Base-by-base conservation (phyloP, 345 rosid genomes). In the Rubroshorea leprosula region DNA sequence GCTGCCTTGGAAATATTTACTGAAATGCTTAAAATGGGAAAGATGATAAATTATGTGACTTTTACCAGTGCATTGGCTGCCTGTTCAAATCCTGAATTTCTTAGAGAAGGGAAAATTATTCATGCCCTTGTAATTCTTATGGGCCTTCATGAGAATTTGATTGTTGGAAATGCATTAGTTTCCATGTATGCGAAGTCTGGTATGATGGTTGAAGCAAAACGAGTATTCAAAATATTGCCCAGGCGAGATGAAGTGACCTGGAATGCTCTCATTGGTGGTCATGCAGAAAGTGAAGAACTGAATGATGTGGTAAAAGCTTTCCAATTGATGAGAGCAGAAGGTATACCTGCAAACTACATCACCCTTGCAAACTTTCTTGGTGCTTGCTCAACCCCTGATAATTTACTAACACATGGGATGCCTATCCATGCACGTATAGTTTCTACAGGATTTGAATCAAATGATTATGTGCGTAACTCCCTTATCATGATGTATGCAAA, bases 201-300 rank as follows among this genome's bases (percentile, higher is more conserved):
- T 12, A 21, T 52, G 77, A 88, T 78, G 84, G 55, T 22, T 23
- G 82, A 78, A 60, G 86, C 95, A 11, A 66, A 67, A 70, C 63
- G 55, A 57, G 85, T 81, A 55, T 84, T 86, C 59, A 46, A 70
- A 59, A 69, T 61, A 51, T 68, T 74, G 83, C 66, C 81, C 23
- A 71, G 54, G 64, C 74, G 62, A 66, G 81, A 84, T 56, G 62
- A 49, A 49, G 87, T 86, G 52, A 82, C 88, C 58, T 91, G 95
- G 88, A 91, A 88, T 81, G 92, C 96, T 41, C 79, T 86, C 38
- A 81, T 91, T 50, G 89, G 96, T 54, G 90, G 88, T 22, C 59
- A 75, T 73, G 86, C 82, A 20, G 90, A 83, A 61, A 78, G 78
- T 67, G 78, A 76, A 68, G 76, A 84, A 57, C 17, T 68, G 1